Evolutionary conservation across 78 protist species (phyloP), one percentile per base, ranked within the genome.

Genomic region (Guillardia theta): DNA sequence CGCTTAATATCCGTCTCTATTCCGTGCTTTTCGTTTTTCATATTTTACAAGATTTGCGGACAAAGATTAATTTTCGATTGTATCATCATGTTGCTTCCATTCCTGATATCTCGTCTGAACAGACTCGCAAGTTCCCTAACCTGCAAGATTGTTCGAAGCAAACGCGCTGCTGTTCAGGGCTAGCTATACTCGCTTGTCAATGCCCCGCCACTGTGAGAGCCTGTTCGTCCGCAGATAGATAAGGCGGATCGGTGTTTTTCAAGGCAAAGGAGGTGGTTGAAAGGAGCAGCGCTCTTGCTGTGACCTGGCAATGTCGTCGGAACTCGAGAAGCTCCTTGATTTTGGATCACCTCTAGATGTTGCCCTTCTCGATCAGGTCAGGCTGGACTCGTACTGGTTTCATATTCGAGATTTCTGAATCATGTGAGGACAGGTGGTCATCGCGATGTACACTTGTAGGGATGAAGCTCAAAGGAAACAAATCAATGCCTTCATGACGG

Each of bases 381-480:
- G 58, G 70, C 70, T 27, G 39, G 2, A 6, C 2, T 24, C 58
- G 15, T 15, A 15, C 6, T 58, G 70, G 70, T 58, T 30, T 58
- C 39, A 58, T 30, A 30, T 30, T 58, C 1, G 27, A 30, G 27
- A 3, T 70, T 1, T 24, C 45, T 0, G 4, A n/a, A n/a, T n/a
- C n/a, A n/a, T n/a, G n/a, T n/a, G n/a, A n/a, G 83, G 27, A 43
- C 83, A 80, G 90, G 90, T 80, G 21, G 90, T 80, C 10, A 9
- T 12, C 12, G 90, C 90, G 50, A 80, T 80, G 90, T 80, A 80
- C 90, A 39, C 24, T 48, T n/a, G 53, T 48, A 15, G 45, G 45
- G 90, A 80, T 19, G 90, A 80, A 36, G 8, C 21, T 30, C 90
- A 80, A 33, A 12, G 90, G 53, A 80, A 44, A 33, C 83, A 70